phyloP scores from a whole-genome alignment of 345 rosid species.

The Arabis alpina region DNA sequence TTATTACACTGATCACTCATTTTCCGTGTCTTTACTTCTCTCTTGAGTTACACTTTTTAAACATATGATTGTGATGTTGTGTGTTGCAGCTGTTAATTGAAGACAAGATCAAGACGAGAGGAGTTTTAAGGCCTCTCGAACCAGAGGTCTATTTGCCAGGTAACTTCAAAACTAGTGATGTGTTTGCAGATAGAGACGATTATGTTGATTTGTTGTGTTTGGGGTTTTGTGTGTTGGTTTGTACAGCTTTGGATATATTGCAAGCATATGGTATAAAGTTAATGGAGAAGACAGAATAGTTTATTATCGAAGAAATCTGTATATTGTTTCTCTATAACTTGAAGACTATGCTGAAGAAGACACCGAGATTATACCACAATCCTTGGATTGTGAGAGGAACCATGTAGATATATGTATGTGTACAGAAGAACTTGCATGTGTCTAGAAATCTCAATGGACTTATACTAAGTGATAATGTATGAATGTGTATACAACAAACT shows the following conservation, averaged over 20 bases:
- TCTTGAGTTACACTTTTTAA: neutral
- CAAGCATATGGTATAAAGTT: slow-evolving; percentile 76
- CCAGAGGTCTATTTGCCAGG: slow-evolving; percentile 93
- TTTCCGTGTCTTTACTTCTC: neutral
- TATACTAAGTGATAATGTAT: slow-evolving; percentile 15
- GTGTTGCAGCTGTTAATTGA: slow-evolving; percentile 67
- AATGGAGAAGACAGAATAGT: slow-evolving; percentile 57
- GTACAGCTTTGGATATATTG: slow-evolving; percentile 78
- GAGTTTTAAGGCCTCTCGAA: slow-evolving; percentile 78
- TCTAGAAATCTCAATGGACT: slow-evolving; percentile 7
- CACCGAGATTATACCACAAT: neutral
- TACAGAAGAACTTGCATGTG: slow-evolving; percentile 10
- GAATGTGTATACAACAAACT: slow-evolving; percentile 4
- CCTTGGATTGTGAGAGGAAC: slow-evolving; percentile 17
- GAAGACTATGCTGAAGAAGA: no score
- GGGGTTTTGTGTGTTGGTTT: slow-evolving; percentile 5
- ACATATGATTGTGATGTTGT: slow-evolving; percentile 15
- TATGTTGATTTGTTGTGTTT: slow-evolving; percentile 16
- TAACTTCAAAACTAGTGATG: slow-evolving; percentile 33
- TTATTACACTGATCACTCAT: slow-evolving; percentile 25
- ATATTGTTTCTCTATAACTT: no score
- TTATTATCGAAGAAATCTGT: no score
- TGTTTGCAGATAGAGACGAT: neutral
- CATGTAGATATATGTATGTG: neutral
- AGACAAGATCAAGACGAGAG: slow-evolving; percentile 79